Evolutionary conservation across 352 stramenopile genomes (phyloP).

Genomic region (Elongisporangium undulatum): DNA sequence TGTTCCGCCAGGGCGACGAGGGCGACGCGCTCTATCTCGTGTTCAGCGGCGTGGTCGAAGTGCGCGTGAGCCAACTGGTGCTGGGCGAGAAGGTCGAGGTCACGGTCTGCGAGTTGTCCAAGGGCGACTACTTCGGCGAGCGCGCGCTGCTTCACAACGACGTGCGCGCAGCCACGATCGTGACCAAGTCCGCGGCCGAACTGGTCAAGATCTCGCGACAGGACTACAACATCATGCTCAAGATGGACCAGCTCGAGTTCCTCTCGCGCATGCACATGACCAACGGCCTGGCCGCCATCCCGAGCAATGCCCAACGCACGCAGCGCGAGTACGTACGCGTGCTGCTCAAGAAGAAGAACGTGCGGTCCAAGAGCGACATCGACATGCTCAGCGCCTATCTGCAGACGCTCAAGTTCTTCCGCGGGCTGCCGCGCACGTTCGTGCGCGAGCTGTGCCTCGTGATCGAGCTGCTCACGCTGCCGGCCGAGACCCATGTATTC

Average conservation of each 20-base stretch:
- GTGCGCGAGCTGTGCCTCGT: constrained; percentile 61
- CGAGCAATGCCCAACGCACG: constrained; percentile 13
- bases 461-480: constrained; percentile 48
- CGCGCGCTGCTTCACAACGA: constrained; percentile 60
- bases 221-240: constrained; percentile 75
- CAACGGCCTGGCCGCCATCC: constrained; percentile 14
- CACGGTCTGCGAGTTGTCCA: constrained; percentile 55
- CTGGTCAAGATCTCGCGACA: constrained; percentile 60
- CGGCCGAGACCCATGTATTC: constrained; percentile 43
- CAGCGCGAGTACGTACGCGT: constrained; percentile 56
- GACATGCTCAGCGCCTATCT: constrained; percentile 67
- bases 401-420: constrained; percentile 77
- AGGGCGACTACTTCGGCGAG: constrained; percentile 75
- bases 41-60: constrained; percentile 54
- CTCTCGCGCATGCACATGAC: constrained; percentile 57
- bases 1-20: constrained; percentile 70
- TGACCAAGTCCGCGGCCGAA: constrained; percentile 46
- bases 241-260: constrained; percentile 68
- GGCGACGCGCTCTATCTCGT: constrained; percentile 73
- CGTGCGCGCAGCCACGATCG: constrained; percentile 48
- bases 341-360: constrained; percentile 41
- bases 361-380: constrained; percentile 44
- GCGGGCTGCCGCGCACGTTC: constrained; percentile 49
- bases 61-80: constrained; percentile 54
- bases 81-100: constrained; percentile 62